Evolutionary conservation across 257 asterid genomes (phyloP), one percentile per base, ranked within the genome.

Genomic region (Nicotiana knightiana): DNA sequence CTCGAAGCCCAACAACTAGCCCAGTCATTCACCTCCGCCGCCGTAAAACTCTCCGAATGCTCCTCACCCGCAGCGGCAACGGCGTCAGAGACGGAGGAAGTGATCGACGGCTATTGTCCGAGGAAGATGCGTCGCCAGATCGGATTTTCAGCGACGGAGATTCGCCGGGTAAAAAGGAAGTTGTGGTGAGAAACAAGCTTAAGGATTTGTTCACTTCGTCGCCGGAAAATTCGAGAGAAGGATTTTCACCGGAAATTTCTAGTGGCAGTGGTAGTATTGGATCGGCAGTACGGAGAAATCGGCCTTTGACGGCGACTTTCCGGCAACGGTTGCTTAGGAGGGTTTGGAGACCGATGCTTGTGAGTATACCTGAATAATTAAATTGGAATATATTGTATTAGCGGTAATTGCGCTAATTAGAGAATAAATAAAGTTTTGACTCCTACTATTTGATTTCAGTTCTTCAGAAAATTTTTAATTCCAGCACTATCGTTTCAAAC

Each of bases 21-120:
- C 98, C 99, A 6, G 93, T 95, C 8, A 90, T 92, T 90, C 97
- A 93, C 80, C 88, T 95, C 85, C 99, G 99, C 81, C 94, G 97
- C 39, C 85, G 97, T 67, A 93, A 86, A 73, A 95, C 99, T 2
- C 97, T 95, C 9, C 89, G 95, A 0, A 95, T 93, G 99, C 89
- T 95, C 10, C 95, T 95, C 88, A 85, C 89, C 85, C 90, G 93
- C 53, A 84, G 85, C 65, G 87, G 87, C 2, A 83, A 87, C 18
- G 85, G 85, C 24, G 57, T 75, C 43, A 81, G 86, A 0, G 61
- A 83, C 21, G 57, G 57, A 5, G 57, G 77, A 11, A 6, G 9
- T 21, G 76, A 13, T 37, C 58, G 68, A 58, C 48, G 85, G 7
- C 82, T 83, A 24, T 86, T 82, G 11, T 77, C 87, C 39, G 77